Evolutionary conservation across 352 stramenopile genomes (phyloP), one percentile per base, ranked within the genome.

Genomic region (Phytophthora kernoviae): DNA sequence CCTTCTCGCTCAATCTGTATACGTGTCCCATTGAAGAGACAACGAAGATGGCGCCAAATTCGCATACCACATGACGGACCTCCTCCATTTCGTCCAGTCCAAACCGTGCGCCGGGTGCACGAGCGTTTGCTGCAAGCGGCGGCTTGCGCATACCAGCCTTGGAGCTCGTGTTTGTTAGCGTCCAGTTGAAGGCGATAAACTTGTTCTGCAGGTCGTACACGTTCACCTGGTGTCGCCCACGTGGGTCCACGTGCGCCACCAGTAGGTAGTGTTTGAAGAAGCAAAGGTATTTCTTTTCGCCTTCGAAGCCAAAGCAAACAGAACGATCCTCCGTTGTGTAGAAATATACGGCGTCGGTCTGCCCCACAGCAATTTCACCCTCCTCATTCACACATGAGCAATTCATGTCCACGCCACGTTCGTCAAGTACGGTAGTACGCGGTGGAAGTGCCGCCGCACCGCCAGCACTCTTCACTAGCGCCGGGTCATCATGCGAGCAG

Each of bases 1-100:
- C 83, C 66, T 98, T 98, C 64, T 99, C 96, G 14, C 81, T 96
- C 40, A 99, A 75, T 5, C 91, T 88, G 57, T 98, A 97, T 36
- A 98, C 84, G 42, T 91, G 84, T 0, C 87, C 87, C 49, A 91
- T 82, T 15, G 81, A 93, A 22, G 85, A 94, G 12, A 93, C 82
- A 39, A 96, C 87, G 36, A 96, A 96, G 62, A 96, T 93, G 2
- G 87, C 82, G 12, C 87, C 87, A 50, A 94, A 96, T 48, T 96
- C 87, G 41, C 81, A 91, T 33, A 91, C 84, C 6, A 96, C 81
- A 48, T 96, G 85, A 32, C 84, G 84, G 18, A 94, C 88, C 65
- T 96, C 84, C 62, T 96, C 87, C 80, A 93, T 91, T 37, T 92
- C 85, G 27, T 96, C 85, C 30, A 93, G 32, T 1, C 84, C 86